Conservation (phyloP, 2,329 filamentous ascomycete genomes). For the Penicillium palitans region DNA sequence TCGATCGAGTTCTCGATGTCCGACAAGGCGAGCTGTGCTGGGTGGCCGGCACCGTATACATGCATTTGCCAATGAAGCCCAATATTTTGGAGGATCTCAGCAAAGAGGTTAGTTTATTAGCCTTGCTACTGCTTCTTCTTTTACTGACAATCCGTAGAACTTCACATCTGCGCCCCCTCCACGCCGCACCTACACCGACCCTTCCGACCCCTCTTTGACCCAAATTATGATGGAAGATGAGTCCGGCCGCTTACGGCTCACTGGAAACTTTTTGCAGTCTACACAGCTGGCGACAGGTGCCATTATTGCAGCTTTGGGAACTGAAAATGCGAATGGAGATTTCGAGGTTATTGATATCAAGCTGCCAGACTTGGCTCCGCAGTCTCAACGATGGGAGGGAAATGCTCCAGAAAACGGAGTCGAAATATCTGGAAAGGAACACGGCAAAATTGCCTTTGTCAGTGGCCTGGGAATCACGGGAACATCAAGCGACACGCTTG, state of each 20-base stretch:
- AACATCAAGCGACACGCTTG: slow-evolving; percentile 69
- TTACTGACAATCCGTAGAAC: slow-evolving; percentile 55
- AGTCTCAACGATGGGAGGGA: slow-evolving; percentile 73
- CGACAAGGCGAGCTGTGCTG: slow-evolving; percentile 94
- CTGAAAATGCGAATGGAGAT: slow-evolving; percentile 86
- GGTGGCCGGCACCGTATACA: slow-evolving; percentile 92
- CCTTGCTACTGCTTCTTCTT: not conserved
- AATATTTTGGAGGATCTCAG: slow-evolving; percentile 94
- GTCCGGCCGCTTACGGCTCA: slow-evolving; percentile 79
- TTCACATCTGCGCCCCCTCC: slow-evolving; percentile 83
- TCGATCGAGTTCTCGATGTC: slow-evolving; percentile 90
- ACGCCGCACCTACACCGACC: slow-evolving; percentile 72
- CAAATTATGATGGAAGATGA: slow-evolving; percentile 91
- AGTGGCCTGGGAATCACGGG: slow-evolving; percentile 85
- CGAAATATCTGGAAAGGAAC: slow-evolving; percentile 41
- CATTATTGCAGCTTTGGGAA: slow-evolving; percentile 91
- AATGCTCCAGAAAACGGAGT: slow-evolving; percentile 45
- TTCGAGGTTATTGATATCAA: slow-evolving; percentile 90
- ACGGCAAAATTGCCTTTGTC: slow-evolving; percentile 75
- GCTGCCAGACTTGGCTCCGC: slow-evolving; percentile 79
- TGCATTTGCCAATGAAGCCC: slow-evolving; percentile 95
- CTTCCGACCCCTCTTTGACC: slow-evolving; percentile 48
- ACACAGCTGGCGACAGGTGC: slow-evolving; percentile 85
- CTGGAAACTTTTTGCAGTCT: slow-evolving; percentile 67
- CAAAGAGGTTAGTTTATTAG: slow-evolving; percentile 67